phyloP scores from a whole-genome alignment of 768 basidiomycete species.

The Mycena venus region DNA sequence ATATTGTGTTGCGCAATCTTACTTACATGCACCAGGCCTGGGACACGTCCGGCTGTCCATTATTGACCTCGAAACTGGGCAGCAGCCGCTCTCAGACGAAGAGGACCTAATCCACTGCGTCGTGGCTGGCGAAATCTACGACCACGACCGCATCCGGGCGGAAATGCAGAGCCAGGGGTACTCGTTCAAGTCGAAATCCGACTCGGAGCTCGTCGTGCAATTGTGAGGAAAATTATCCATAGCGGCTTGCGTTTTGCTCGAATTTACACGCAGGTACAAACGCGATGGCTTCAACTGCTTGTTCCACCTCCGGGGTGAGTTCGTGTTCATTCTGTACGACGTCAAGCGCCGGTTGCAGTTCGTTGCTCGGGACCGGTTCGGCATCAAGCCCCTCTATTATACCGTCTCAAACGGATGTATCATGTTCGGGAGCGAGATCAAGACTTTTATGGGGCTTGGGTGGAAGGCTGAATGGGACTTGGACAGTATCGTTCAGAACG shows the following conservation, averaged over 20 bases:
- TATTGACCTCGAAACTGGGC: background rate
- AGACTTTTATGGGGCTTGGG: background rate
- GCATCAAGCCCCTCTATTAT: conserved; percentile 14
- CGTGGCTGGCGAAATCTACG: too few relatives aligned
- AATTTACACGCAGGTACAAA: background rate
- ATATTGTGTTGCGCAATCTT: too few relatives aligned
- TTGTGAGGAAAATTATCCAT: too few relatives aligned
- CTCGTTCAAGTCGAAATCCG: background rate
- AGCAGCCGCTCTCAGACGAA: conserved; percentile 9
- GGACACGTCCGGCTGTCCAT: conserved; percentile 12
- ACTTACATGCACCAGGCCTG: background rate
- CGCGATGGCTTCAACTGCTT: background rate
- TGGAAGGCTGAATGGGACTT: conserved; percentile 2
- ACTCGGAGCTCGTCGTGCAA: conserved; percentile 9
- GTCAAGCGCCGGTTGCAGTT: background rate
- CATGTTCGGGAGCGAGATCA: conserved; percentile 2
- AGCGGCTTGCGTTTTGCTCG: too few relatives aligned
- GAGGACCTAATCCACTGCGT: background rate
- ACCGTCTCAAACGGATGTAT: too few relatives aligned
- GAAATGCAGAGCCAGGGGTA: background rate
- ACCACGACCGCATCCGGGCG: too few relatives aligned
- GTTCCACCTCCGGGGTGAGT: conserved; percentile 4
- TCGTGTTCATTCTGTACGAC: conserved; percentile 5
- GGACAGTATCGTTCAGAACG: conserved; percentile 5
- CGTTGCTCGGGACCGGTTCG: conserved; percentile 6